Evolutionary conservation across 371 early-diverging fungal genomes (phyloP).

Genomic region (Mortierella sp.): DNA sequence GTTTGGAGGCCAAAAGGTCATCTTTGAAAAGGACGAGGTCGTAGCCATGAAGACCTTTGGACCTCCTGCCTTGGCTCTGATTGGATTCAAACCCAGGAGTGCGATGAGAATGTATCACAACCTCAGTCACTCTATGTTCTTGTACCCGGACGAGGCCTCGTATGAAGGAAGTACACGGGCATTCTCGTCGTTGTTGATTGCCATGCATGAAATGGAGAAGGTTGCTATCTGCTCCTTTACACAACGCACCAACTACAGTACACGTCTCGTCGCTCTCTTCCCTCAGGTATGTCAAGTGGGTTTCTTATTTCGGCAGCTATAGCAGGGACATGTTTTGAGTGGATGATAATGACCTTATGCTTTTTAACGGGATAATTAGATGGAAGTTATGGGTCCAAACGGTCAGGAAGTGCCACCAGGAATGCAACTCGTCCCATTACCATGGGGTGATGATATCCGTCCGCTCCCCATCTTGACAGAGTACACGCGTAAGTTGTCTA

Average conservation of each 20-base stretch:
- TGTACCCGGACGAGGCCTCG: constrained; percentile 82
- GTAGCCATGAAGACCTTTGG: constrained; percentile 52
- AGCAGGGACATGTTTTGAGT: background rate
- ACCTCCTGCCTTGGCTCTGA: constrained; percentile 66
- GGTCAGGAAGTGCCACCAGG: constrained; percentile 69
- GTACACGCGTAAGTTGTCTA: constrained; percentile 36
- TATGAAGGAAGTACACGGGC: constrained; percentile 76
- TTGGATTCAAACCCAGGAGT: constrained; percentile 73
- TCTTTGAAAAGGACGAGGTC: constrained; percentile 49
- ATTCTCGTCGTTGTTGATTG: constrained; percentile 72
- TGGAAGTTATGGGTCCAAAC: constrained; percentile 42
- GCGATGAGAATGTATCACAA: constrained; percentile 66
- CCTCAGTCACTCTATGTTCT: constrained; percentile 73
- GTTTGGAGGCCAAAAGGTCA: constrained; percentile 49
- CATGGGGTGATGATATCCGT: constrained; percentile 81
- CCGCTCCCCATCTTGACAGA: constrained; percentile 58
- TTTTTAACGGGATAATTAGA: background rate
- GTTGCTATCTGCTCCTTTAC: constrained; percentile 74
- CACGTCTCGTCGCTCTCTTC: constrained; percentile 71
- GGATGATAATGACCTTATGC: background rate
- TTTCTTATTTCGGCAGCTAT: background rate
- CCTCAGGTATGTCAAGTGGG: constrained; percentile 66
- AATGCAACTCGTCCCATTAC: constrained; percentile 70
- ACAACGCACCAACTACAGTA: constrained; percentile 64
- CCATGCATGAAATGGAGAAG: constrained; percentile 65